These are phyloP conservation scores for Starmerella geochares DNA, from an alignment of 805 yeast species.

Conservation along the genomic window DNA sequence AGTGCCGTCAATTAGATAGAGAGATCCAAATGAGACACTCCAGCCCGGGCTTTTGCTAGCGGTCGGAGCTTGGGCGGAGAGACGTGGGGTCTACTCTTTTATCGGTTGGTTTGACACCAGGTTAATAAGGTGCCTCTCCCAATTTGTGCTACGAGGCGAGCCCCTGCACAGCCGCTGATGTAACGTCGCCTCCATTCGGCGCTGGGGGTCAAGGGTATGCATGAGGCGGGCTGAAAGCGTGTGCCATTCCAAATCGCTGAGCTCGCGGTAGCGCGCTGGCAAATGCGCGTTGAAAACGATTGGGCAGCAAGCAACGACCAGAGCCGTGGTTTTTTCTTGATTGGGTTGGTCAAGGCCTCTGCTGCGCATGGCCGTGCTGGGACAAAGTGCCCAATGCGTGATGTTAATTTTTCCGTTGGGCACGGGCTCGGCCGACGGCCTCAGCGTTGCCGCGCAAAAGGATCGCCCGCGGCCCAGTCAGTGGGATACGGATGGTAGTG, in stretches of 20 bases:
- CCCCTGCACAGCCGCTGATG: slow-evolving; percentile 6
- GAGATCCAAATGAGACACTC: slow-evolving; percentile 9
- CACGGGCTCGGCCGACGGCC: background rate
- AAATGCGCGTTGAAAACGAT: no score
- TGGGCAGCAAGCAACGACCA: no score
- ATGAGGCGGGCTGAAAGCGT: background rate
- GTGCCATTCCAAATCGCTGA: no score
- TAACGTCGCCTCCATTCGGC: background rate
- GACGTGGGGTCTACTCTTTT: slow-evolving; percentile 1
- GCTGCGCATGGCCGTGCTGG: no score
- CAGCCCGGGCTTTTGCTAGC: background rate
- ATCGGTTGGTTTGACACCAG: background rate
- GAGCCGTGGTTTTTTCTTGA: no score
- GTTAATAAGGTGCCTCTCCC: slow-evolving; percentile 9
- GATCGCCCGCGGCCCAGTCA: no score
- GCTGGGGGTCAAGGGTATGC: background rate
- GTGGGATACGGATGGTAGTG: no score
- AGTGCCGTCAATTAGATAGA: slow-evolving; percentile 9
- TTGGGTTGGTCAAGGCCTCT: no score
- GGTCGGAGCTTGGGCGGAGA: background rate
- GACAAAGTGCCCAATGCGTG: background rate
- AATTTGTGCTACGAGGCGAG: background rate
- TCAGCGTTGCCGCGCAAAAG: background rate
- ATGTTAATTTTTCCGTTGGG: background rate
- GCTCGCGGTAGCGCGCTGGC: no score